Base-by-base conservation (phyloP, 2,329 filamentous ascomycete genomes). In the Dactylonectria macrodidyma region DNA sequence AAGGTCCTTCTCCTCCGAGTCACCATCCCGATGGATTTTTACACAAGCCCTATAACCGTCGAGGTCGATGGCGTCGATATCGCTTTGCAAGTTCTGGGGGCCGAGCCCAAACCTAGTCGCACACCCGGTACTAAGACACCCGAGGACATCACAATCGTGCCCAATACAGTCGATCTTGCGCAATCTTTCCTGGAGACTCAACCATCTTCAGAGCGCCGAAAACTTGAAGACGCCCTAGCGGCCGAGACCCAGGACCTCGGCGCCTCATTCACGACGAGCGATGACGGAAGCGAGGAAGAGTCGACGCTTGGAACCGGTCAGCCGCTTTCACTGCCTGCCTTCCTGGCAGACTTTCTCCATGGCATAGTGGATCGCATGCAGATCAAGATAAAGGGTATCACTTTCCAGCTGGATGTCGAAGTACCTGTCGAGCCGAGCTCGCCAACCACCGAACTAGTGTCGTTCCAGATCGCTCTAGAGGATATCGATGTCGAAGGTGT, bases 1-100 rank as follows among this genome's bases (percentile, higher is more conserved):
- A 91, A 90, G 71, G 90, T 97, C 59, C 84, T 92, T 3, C 85
- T 92, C 7, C 88, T 98, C 26, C 92, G 93, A 75, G 84, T 98
- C 61, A 97, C 92, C 8, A 88, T 98, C 58, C 94, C 95, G 12
- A 91, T 96, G 78, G 94, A 98, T 80, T 91, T 98, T 72, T 95
- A 95, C 80, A 92, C 90, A 60, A 95, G 92, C 73, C 91, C 94
- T 33, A 97, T 98, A 78, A 85, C 89, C 34, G 89, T 95, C 75
- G 93, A 97, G 77, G 87, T 95, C 24, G 90, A 95, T 73, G 95
- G 94, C 22, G 89, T 98, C 68, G 89, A 95, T 71, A 87, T 97
- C 36, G 88, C 90, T 67, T 77, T 93, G 26, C 86, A 86, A 72
- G 84, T 94, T 38, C 73, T 84, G 74, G 69, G 69, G 30, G 54